A percentile compares a stretch with the other conserved stretches of the same genome.
phyloP scores from a whole-genome alignment of 2,329 filamentous ascomycete genomes.

The Botrytis fabae region DNA sequence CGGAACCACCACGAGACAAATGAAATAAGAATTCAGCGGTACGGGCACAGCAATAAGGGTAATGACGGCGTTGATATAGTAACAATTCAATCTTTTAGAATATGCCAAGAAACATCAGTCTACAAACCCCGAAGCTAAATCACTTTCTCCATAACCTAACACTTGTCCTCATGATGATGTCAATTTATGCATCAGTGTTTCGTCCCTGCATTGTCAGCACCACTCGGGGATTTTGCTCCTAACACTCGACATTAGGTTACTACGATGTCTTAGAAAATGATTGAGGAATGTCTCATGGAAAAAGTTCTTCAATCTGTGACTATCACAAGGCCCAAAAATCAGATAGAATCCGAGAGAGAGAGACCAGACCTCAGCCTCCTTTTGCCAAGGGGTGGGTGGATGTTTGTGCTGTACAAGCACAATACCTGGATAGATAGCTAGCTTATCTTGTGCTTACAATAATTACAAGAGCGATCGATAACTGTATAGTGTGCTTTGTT shows the following conservation, averaged over 20 bases:
- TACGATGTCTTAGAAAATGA: conserved; percentile 7
- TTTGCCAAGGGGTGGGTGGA: conserved; percentile 11
- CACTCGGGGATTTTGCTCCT: background rate
- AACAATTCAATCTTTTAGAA: conserved; percentile 9
- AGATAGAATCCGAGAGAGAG: background rate
- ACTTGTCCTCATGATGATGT: background rate
- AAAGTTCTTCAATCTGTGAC: background rate
- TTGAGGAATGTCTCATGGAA: background rate
- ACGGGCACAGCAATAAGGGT: background rate
- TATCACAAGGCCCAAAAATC: background rate
- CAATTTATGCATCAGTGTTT: conserved; percentile 3
- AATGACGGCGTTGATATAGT: conserved; percentile 16
- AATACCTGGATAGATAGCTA: background rate
- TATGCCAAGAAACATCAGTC: conserved; percentile 10
- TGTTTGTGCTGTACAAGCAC: background rate
- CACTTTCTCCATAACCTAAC: background rate
- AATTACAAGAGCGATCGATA: background rate
- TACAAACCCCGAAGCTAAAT: background rate
- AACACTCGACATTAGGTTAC: background rate
- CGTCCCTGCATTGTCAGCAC: conserved; percentile 21
- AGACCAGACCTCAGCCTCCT: conserved; percentile 2
- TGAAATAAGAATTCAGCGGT: background rate
- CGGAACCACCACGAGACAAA: background rate
- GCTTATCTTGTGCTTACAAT: background rate
- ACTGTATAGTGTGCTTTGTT: background rate